A percentile compares a stretch with the other conserved stretches of the same genome.
phyloP scores from a whole-genome alignment of 2,329 filamentous ascomycete species.

The Fusarium domesticum region DNA sequence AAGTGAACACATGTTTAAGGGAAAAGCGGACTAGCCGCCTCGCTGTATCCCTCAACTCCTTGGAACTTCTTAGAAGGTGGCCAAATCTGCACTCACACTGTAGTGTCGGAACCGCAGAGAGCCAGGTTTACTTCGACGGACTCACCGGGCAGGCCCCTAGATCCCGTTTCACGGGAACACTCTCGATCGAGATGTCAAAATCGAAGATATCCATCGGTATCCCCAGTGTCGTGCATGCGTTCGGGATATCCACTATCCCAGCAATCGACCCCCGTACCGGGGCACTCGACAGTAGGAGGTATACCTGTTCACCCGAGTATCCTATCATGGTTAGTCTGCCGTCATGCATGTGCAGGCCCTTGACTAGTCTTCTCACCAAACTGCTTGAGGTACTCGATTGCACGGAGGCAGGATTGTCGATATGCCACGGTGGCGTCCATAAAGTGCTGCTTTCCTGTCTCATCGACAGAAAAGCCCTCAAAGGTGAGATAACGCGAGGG shows the following conservation, averaged over 20 bases:
- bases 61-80: neutral
- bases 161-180: constrained; percentile 38
- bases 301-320: constrained; percentile 72
- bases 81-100: neutral
- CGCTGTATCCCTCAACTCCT: neutral
- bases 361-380: constrained; percentile 23
- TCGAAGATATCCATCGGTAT: constrained; percentile 93
- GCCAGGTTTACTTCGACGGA: constrained; percentile 1
- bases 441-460: constrained; percentile 85
- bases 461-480: constrained; percentile 83
- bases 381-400: constrained; percentile 37
- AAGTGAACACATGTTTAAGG: neutral
- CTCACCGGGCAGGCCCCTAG: constrained; percentile 28
- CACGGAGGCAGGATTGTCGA: constrained; percentile 69
- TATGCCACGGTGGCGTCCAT: constrained; percentile 85
- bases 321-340: constrained; percentile 7
- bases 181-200: constrained; percentile 77
- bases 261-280: constrained; percentile 86
- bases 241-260: constrained; percentile 86
- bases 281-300: constrained; percentile 79
- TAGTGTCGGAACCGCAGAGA: neutral
- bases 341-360: neutral
- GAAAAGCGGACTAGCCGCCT: neutral
- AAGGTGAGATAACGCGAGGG: constrained; percentile 30
- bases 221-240: constrained; percentile 85